Base-by-base conservation (phyloP, 169 alveolate genomes). In the Amoebophrya sp. region DNA sequence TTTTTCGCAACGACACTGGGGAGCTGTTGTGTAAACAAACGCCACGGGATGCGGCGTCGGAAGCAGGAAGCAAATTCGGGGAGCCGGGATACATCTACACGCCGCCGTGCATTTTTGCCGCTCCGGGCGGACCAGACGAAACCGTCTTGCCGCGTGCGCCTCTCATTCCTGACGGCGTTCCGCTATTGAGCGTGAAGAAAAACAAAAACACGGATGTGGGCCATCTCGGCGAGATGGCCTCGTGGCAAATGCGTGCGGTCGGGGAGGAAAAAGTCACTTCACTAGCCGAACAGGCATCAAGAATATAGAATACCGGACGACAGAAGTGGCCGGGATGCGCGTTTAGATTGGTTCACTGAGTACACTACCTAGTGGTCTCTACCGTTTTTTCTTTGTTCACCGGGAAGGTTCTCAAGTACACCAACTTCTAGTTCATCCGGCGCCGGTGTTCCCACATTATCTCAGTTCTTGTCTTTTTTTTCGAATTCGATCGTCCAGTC, bases 241-340 rank as follows among this genome's bases (percentile, higher is more conserved):
- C 83, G 7, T 66, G 83, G 83, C 83, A 66, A 66, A 66, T 66
- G 83, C 83, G 83, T 25, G 83, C 83, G 35, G 35, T 66, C 18
- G 10, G 38, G 32, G 83, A 7, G 35, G 83, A 66, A n/a, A n/a
- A n/a, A n/a, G n/a, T n/a, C n/a, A n/a, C n/a, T n/a, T n/a, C n/a
- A n/a, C n/a, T n/a, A n/a, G n/a, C n/a, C n/a, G n/a, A n/a, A n/a
- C n/a, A n/a, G n/a, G n/a, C n/a, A n/a, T n/a, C n/a, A n/a, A n/a
- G n/a, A n/a, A n/a, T n/a, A n/a, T n/a, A n/a, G n/a, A n/a, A n/a
- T n/a, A n/a, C n/a, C n/a, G n/a, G n/a, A n/a, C n/a, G n/a, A n/a
- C n/a, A n/a, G n/a, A n/a, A n/a, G n/a, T n/a, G n/a, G n/a, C n/a
- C n/a, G n/a, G n/a, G n/a, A n/a, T n/a, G n/a, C n/a, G n/a, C n/a